These are phyloP conservation scores for Globisporangium polare DNA, from an alignment of 352 stramenopile genomes.

Conservation along the genomic window DNA sequence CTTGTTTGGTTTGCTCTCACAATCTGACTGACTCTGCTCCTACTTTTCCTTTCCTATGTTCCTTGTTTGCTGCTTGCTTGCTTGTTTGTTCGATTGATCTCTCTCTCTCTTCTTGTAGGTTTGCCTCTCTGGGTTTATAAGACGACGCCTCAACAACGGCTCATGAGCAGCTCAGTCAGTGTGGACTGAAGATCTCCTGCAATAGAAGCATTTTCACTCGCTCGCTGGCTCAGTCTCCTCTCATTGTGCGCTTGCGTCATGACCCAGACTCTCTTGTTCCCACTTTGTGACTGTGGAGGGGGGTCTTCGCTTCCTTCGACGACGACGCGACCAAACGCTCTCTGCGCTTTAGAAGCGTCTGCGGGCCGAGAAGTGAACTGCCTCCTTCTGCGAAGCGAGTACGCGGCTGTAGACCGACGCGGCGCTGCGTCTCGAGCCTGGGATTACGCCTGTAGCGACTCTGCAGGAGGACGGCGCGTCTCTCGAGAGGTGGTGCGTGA, in stretches of 20 bases:
- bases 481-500: constrained; percentile 8
- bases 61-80: neutral
- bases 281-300: neutral
- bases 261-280: neutral
- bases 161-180: neutral
- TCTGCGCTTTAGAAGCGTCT: constrained; percentile 24
- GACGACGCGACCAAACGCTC: neutral
- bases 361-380: constrained; percentile 18
- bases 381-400: constrained; percentile 23
- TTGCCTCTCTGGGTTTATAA: constrained; percentile 49
- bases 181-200: constrained; percentile 3
- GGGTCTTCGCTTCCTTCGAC: constrained; percentile 8
- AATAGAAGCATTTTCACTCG: neutral
- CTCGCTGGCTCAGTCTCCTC: neutral
- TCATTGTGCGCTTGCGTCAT: neutral
- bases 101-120: constrained; percentile 23
- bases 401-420: constrained; percentile 23
- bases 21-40: neutral
- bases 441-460: neutral
- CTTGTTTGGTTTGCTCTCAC: neutral
- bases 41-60: constrained; percentile 14
- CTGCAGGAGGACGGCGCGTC: neutral
- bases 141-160: neutral
- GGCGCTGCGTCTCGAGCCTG: constrained; percentile 14
- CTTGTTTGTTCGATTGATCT: no score